Evolutionary conservation across 1,284 basidiomycete species (phyloP).

Genomic region (Coniferiporia weirii): DNA sequence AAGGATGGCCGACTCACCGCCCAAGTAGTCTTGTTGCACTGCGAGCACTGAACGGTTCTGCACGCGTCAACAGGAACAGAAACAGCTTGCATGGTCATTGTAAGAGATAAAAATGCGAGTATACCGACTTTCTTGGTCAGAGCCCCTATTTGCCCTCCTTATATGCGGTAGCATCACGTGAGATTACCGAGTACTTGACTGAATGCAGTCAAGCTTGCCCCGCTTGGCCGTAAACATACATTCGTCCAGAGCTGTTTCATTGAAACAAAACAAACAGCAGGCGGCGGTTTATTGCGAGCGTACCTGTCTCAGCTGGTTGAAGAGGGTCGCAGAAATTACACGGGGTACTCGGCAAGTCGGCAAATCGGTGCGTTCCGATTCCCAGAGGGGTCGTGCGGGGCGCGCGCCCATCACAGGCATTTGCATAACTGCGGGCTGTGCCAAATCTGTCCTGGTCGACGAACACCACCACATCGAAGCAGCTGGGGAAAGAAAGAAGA

Average conservation of each 20-base stretch:
- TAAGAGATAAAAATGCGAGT: background rate
- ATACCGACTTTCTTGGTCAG: background rate
- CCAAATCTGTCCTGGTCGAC: too few species aligned
- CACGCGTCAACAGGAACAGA: conserved; percentile 47
- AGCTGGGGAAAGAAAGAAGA: background rate
- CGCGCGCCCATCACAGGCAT: background rate
- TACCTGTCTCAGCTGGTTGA: too few species aligned
- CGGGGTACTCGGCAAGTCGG: background rate
- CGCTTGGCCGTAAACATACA: background rate
- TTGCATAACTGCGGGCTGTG: background rate
- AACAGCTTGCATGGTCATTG: background rate
- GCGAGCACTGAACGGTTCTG: conserved; percentile 51
- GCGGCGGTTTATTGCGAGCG: too few species aligned
- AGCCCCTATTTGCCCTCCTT: background rate
- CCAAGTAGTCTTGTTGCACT: conserved; percentile 73
- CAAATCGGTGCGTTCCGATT: conserved; percentile 1
- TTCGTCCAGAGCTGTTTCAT: too few species aligned
- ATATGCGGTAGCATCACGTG: background rate
- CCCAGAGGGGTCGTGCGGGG: background rate
- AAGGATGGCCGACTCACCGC: conserved; percentile 39
- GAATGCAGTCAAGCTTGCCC: background rate
- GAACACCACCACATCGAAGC: too few species aligned
- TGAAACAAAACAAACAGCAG: too few species aligned
- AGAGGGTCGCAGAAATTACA: background rate
- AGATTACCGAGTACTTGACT: background rate